phyloP scores from a whole-genome alignment of 495 filamentous ascomycete genomes.

The Hyaloscypha finlandica region DNA sequence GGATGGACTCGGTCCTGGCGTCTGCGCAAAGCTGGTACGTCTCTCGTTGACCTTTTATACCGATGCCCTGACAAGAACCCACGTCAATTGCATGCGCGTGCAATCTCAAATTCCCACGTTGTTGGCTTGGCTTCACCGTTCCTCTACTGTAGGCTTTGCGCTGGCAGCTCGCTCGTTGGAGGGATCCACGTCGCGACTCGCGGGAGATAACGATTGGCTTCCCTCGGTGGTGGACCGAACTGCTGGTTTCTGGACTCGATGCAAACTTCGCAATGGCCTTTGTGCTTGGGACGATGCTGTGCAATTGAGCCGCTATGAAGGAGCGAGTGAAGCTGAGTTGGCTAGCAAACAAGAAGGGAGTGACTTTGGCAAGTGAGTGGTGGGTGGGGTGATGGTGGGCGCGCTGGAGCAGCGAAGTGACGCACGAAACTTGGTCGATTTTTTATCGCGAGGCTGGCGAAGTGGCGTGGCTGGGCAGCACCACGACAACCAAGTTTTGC shows the following conservation, averaged over 20 bases:
- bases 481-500: background rate
- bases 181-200: background rate
- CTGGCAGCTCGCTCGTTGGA: background rate
- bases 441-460: slow-evolving; percentile 14
- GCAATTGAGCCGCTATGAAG: background rate
- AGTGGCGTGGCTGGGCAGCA: background rate
- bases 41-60: background rate
- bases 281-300: background rate
- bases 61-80: background rate
- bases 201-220: background rate
- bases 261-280: background rate
- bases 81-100: background rate
- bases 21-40: background rate
- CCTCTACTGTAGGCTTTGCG: background rate
- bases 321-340: background rate
- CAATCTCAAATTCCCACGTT: background rate
- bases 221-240: background rate
- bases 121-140: background rate
- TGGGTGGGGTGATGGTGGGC: background rate
- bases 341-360: background rate
- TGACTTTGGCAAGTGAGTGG: background rate
- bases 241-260: background rate
- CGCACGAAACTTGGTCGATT: background rate
- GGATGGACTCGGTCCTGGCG: too few species aligned
- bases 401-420: background rate